Evolutionary conservation across 805 yeast genomes (phyloP).

Genomic region (Blastobotrys terrestris): DNA sequence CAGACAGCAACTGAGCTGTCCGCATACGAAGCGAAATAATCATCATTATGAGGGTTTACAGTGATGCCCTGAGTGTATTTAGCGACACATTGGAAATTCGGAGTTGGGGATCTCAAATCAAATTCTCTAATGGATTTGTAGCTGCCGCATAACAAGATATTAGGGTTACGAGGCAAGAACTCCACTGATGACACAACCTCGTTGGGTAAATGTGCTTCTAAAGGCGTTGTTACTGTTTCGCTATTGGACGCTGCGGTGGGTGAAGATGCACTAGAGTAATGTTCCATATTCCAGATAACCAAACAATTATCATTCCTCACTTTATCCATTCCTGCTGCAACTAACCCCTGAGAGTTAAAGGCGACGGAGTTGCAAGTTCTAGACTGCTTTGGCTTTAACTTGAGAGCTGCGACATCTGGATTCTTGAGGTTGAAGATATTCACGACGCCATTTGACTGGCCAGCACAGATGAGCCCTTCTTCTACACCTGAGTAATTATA

Average conservation of each 20-base stretch:
- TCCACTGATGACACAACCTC: conserved; percentile 67
- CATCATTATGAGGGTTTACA: conserved; percentile 60
- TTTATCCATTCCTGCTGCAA: conserved; percentile 76
- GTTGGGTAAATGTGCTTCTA: conserved; percentile 51
- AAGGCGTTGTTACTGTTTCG: conserved; percentile 15
- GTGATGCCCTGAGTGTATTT: conserved; percentile 62
- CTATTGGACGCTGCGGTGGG: background rate
- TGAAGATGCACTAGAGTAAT: conserved; percentile 30
- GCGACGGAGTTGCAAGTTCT: conserved; percentile 73
- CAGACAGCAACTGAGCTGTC: conserved; percentile 77
- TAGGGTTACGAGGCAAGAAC: conserved; percentile 55
- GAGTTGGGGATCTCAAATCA: conserved; percentile 57
- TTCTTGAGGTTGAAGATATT: conserved; percentile 53
- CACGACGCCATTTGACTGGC: conserved; percentile 65
- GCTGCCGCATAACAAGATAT: conserved; percentile 61
- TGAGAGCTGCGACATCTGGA: conserved; percentile 31
- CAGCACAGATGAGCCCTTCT: conserved; percentile 51
- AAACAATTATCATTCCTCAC: conserved; percentile 70
- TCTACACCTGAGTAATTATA: conserved; percentile 51
- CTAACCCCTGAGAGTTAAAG: conserved; percentile 55
- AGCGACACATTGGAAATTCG: conserved; percentile 64
- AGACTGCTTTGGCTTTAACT: conserved; percentile 54
- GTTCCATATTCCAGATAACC: conserved; percentile 68
- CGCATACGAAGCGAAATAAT: conserved; percentile 65
- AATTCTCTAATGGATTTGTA: conserved; percentile 72